phyloP scores from a whole-genome alignment of 1,284 basidiomycete species.

The Exobasidium rhododendri region DNA sequence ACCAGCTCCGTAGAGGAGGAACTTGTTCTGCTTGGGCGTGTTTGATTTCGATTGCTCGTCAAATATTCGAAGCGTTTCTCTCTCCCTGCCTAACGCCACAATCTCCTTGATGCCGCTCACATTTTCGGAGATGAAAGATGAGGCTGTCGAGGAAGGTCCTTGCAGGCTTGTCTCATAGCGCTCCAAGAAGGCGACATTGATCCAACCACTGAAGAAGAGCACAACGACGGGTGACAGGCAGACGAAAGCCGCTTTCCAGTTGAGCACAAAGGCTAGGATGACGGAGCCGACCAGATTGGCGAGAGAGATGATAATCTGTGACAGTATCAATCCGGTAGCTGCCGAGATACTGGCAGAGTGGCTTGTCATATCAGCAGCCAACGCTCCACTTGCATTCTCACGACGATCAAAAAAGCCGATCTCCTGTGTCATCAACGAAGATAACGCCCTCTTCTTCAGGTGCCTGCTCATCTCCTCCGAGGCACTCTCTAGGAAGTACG shows the following conservation, averaged over 20 bases:
- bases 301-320: slow-evolving; percentile 51
- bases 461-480: slow-evolving; percentile 39
- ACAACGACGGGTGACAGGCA: slow-evolving; percentile 52
- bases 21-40: slow-evolving; percentile 12
- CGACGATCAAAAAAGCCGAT: slow-evolving; percentile 51
- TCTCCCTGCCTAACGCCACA: slow-evolving; percentile 56
- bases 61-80: slow-evolving; percentile 46
- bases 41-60: slow-evolving; percentile 27
- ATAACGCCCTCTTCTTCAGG: slow-evolving; percentile 38
- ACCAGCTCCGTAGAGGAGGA: slow-evolving; percentile 48
- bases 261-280: slow-evolving; percentile 55
- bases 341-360: slow-evolving; percentile 55
- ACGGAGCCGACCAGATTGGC: slow-evolving; percentile 55
- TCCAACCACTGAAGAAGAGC: slow-evolving; percentile 35
- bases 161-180: slow-evolving; percentile 49
- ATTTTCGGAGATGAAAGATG: slow-evolving; percentile 55
- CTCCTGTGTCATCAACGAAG: slow-evolving; percentile 44
- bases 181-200: slow-evolving; percentile 54
- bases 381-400: slow-evolving; percentile 54
- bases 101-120: slow-evolving; percentile 57
- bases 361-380: slow-evolving; percentile 54
- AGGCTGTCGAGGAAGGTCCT: slow-evolving; percentile 41
- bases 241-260: slow-evolving; percentile 55
- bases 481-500: slow-evolving; percentile 45
- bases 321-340: slow-evolving; percentile 55